Percentiles rank a stretch among this genome's conserved stretches.
These are phyloP conservation scores for Mortierella sp. DNA, from an alignment of 371 early-diverging fungal species.

Conservation along the genomic window DNA sequence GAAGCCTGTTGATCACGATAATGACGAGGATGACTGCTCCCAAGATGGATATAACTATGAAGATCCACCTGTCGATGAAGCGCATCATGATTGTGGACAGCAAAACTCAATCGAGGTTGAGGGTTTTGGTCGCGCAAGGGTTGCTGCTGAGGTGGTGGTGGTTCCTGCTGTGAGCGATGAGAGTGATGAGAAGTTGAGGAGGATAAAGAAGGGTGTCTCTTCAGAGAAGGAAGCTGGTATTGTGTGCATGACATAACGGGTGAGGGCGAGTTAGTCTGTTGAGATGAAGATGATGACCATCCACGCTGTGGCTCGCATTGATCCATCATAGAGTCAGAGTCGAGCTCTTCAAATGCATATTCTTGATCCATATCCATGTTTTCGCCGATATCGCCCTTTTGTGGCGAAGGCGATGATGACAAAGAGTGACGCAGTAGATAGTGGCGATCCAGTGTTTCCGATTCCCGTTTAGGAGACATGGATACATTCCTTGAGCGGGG, in stretches of 20 bases:
- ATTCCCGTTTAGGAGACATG: slow-evolving; percentile 21
- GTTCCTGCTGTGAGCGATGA: background rate
- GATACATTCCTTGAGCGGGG: slow-evolving; percentile 24
- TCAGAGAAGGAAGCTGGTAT: background rate
- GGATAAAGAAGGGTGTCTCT: background rate
- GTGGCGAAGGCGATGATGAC: background rate
- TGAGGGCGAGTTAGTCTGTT: slow-evolving; percentile 43
- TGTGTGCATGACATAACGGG: slow-evolving; percentile 32
- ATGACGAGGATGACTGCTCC: slow-evolving; percentile 1
- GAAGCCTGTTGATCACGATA: background rate
- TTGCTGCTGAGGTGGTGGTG: slow-evolving; percentile 8
- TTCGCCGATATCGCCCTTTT: background rate
- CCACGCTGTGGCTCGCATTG: slow-evolving; percentile 44
- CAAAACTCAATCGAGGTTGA: background rate
- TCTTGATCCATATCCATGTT: slow-evolving; percentile 19
- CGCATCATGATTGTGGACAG: background rate
- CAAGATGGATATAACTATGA: background rate
- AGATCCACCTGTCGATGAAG: background rate
- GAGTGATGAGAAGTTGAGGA: slow-evolving; percentile 3
- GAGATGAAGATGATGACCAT: slow-evolving; percentile 41
- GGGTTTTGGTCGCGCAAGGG: background rate
- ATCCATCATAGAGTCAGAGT: slow-evolving; percentile 42
- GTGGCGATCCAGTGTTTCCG: background rate
- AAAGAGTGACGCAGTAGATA: slow-evolving; percentile 9
- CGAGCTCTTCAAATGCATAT: slow-evolving; percentile 23